phyloP scores from a whole-genome alignment of 306 rosid genomes.

The Begonia peltatifolia region DNA sequence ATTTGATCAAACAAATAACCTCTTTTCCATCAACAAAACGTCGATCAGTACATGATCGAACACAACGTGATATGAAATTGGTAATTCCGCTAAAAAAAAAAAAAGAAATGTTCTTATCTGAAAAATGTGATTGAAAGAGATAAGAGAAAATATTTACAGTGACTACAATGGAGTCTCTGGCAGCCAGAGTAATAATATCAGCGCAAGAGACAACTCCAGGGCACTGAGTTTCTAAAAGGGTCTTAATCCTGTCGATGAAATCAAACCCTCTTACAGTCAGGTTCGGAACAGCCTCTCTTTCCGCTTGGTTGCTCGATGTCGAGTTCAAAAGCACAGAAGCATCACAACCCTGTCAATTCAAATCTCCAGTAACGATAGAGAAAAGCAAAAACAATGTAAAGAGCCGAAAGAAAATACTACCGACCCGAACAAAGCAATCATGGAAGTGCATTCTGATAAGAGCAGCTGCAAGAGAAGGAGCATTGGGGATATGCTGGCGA shows the following conservation, averaged over 20 bases:
- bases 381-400: neutral
- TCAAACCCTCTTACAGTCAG: slow-evolving; percentile 68
- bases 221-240: slow-evolving; percentile 68
- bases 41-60: no score
- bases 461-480: slow-evolving; percentile 76
- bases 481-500: slow-evolving; percentile 35
- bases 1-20: no score
- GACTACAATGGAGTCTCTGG: slow-evolving; percentile 63
- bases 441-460: slow-evolving; percentile 75
- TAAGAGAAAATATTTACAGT: slow-evolving; percentile 31
- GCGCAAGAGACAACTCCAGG: slow-evolving; percentile 85
- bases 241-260: slow-evolving; percentile 71
- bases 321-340: slow-evolving; percentile 76
- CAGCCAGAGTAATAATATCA: slow-evolving; percentile 44
- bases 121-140: no score
- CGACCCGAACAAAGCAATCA: slow-evolving; percentile 73
- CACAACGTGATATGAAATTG: no score
- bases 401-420: neutral
- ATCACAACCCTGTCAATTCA: slow-evolving; percentile 63
- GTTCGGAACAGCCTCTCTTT: slow-evolving; percentile 54
- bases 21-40: no score
- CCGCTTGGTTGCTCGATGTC: slow-evolving; percentile 33
- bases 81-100: no score
- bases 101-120: no score
- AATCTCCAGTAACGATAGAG: neutral